phyloP scores from a whole-genome alignment of 768 basidiomycete genomes.

The Leccinum pellstonianum region DNA sequence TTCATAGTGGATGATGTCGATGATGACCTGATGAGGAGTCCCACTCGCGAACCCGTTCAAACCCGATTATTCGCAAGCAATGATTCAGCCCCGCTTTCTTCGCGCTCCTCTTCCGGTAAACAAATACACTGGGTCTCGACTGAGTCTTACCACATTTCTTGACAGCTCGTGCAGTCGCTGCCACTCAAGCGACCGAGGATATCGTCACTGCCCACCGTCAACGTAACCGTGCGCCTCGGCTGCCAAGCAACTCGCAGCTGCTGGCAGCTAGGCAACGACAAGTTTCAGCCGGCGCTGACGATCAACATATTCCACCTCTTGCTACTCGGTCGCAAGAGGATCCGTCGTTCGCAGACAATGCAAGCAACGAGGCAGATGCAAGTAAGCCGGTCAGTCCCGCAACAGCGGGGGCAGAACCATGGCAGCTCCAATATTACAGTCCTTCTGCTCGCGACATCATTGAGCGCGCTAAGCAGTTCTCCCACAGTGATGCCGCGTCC shows the following conservation, averaged over 20 bases:
- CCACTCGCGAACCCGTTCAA: background rate
- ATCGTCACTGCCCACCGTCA: background rate
- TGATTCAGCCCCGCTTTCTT: background rate
- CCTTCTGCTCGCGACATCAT: background rate
- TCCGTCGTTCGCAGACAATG: background rate
- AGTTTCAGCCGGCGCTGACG: background rate
- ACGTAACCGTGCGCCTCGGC: background rate
- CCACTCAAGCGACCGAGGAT: background rate
- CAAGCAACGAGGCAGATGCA: background rate
- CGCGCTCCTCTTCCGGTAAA: background rate
- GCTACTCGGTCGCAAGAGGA: background rate
- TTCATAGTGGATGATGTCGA: background rate
- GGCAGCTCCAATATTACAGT: constrained; percentile 9
- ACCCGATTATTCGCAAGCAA: background rate
- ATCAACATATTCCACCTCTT: background rate
- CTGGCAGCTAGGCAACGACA: background rate
- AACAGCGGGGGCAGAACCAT: background rate
- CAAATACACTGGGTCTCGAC: background rate
- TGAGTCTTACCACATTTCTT: background rate
- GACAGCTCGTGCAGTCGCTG: background rate
- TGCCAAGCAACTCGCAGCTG: constrained; percentile 5
- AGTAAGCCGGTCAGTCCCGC: background rate
- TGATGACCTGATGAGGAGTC: background rate
- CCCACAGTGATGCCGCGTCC: background rate
- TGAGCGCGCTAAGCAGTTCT: constrained; percentile 3